Base-by-base conservation (phyloP, 768 basidiomycete species). In the Cyclocybe cylindracea region DNA sequence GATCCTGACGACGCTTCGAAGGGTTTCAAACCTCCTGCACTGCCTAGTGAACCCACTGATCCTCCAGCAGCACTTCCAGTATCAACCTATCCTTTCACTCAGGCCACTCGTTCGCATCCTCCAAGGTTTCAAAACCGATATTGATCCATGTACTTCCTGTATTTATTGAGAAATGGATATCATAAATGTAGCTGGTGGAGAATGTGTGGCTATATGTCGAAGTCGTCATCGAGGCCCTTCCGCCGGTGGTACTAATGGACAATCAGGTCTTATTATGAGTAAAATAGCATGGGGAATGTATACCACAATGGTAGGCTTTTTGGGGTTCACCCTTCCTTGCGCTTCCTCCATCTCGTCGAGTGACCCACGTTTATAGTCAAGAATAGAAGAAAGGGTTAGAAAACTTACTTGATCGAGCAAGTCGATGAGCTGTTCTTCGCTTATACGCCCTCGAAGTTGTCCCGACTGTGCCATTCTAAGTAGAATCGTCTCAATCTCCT, bases 391-490 rank as follows among this genome's bases (percentile, higher is more conserved):
- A 44, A n/a, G 10, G n/a, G 18, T 19, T 36, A 38, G 10, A 45
- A 46, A 42, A 58, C 70, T n/a, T 54, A 88, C 94, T 80, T 96
- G 91, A 59, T 95, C 89, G 52, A 96, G 77, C 34, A 96, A 72
- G 43, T 85, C 86, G 57, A 97, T 91, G 48, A 97, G 77, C 65
- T 94, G 91, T 42, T 78, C 72, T 64, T 97, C 94, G 29, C 78
- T 82, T 37, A 96, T 86, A 29, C 84, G 75, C 1, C 86, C 87
- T 39, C 87, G 78, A 36, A 96, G 66, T 66, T 94, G 91, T 6
- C 93, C 91, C 1, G 81, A 76, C 70, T 92, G 90, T 7, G 85
- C 91, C 89, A 94, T 92, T 37, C 89, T 79, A 37, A 89, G 58
- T 32, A 96, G 74, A 51, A 94, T 83, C 3, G 71, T 73, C 69